Percentiles rank a stretch among this genome's conserved stretches.
Evolutionary conservation across 768 basidiomycete species (phyloP).

Genomic region (Hypsizygus marmoreus): DNA sequence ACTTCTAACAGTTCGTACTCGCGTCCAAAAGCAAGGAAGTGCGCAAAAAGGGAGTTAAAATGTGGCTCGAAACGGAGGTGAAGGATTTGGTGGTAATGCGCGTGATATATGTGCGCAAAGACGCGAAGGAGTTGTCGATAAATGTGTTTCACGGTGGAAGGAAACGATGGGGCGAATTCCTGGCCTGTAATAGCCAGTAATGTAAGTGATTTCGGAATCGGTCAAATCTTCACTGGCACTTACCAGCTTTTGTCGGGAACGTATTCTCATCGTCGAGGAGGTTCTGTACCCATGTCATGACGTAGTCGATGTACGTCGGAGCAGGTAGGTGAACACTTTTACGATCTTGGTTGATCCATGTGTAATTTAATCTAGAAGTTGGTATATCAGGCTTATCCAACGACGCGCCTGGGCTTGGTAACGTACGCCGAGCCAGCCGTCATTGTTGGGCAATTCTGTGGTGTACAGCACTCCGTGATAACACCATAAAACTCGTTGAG

Average conservation of each 20-base stretch:
- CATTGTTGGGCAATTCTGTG: conserved; percentile 90
- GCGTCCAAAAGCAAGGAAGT: conserved; percentile 94
- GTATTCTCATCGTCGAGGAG: conserved; percentile 89
- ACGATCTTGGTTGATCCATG: conserved; percentile 96
- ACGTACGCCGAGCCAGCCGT: conserved; percentile 86
- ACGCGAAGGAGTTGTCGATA: conserved; percentile 96
- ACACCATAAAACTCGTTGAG: conserved; percentile 97
- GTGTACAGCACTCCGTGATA: conserved; percentile 91
- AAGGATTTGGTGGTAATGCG: conserved; percentile 89
- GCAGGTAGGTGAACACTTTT: conserved; percentile 91
- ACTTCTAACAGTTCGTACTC: conserved; percentile 92
- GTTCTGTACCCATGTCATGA: conserved; percentile 98
- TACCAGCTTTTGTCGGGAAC: conserved; percentile 95
- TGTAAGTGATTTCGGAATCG: neutral
- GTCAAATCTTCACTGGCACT: conserved; percentile 29
- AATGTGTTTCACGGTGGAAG: conserved; percentile 89
- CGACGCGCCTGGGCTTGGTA: too few relatives aligned
- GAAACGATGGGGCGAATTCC: conserved; percentile 88
- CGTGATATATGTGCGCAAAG: conserved; percentile 97
- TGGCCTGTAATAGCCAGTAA: conserved; percentile 62
- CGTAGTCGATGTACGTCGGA: conserved; percentile 97
- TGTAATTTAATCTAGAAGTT: conserved; percentile 83
- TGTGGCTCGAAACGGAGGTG: conserved; percentile 95
- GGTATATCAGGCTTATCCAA: too few relatives aligned
- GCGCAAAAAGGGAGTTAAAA: conserved; percentile 97